phyloP scores from a whole-genome alignment of 305 asterid genomes.

The Salvia sclarea region DNA sequence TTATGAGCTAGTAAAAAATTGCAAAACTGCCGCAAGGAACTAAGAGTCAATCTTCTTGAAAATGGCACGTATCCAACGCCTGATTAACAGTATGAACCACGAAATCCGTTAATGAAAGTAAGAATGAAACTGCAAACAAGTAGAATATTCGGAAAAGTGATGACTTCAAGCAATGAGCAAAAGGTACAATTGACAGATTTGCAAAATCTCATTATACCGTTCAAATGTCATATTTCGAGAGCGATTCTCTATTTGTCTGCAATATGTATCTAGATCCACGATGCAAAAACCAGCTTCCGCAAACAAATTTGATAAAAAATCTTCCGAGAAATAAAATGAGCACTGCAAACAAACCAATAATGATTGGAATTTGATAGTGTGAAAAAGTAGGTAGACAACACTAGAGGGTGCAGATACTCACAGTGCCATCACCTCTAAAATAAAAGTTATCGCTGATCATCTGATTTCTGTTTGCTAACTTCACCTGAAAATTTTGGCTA shows the following conservation, averaged over 20 bases:
- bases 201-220: constrained; percentile 44
- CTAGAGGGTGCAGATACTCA: constrained; percentile 41
- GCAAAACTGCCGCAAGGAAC: constrained; percentile 25
- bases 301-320: constrained; percentile 58
- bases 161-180: constrained; percentile 18
- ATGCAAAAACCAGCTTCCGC: constrained; percentile 52
- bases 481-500: constrained; percentile 53
- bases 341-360: constrained; percentile 48
- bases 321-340: constrained; percentile 71
- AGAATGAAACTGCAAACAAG: not conserved
- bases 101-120: constrained; percentile 15
- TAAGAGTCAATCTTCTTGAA: constrained; percentile 45
- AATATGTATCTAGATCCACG: constrained; percentile 54
- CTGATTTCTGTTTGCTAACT: constrained; percentile 69
- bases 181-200: constrained; percentile 8
- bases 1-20: constrained; percentile 5
- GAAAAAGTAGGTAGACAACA: constrained; percentile 21
- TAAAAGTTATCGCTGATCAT: constrained; percentile 69
- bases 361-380: constrained; percentile 26
- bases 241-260: constrained; percentile 62
- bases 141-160: not conserved
- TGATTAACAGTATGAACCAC: constrained; percentile 31
- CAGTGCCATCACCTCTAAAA: constrained; percentile 81
- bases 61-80: constrained; percentile 82
- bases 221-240: constrained; percentile 54